Evolutionary conservation across 2,329 filamentous ascomycete species (phyloP).

Genomic region (Drechslerella coelobrocha): DNA sequence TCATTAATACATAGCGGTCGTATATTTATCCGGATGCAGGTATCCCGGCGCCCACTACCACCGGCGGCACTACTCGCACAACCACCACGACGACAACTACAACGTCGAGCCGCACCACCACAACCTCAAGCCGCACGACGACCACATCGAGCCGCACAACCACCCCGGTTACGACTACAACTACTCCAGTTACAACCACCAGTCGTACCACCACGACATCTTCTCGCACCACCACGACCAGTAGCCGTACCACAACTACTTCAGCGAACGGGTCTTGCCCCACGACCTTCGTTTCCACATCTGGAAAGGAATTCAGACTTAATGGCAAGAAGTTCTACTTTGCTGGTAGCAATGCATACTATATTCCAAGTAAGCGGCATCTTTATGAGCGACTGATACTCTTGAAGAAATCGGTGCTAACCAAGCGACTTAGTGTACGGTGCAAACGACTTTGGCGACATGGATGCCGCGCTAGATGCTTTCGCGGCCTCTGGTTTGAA

Average conservation of each 20-base stretch:
- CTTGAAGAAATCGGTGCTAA: constrained; percentile 1
- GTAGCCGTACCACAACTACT: constrained; percentile 21
- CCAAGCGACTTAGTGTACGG: constrained; percentile 27
- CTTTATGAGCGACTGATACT: neutral
- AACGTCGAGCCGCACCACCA: neutral
- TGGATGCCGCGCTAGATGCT: constrained; percentile 64
- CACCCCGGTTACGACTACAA: constrained; percentile 10
- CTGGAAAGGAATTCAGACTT: constrained; percentile 52
- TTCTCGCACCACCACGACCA: constrained; percentile 6
- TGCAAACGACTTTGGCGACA: constrained; percentile 59
- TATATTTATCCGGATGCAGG: constrained; percentile 30
- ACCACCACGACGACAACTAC: constrained; percentile 16
- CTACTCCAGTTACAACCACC: neutral
- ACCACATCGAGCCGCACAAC: constrained; percentile 21
- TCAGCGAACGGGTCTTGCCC: constrained; percentile 39
- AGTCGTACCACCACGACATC: constrained; percentile 13
- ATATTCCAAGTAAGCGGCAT: constrained; percentile 41
- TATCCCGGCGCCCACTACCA: constrained; percentile 49
- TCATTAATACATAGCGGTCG: neutral
- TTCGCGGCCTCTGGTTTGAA: constrained; percentile 64
- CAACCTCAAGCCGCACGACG: constrained; percentile 2
- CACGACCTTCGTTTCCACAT: constrained; percentile 51
- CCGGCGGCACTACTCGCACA: constrained; percentile 24
- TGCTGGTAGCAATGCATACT: constrained; percentile 52
- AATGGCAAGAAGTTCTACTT: constrained; percentile 53